Evolutionary conservation across 371 early-diverging fungal species (phyloP).

Genomic region (Mortierella sp.): DNA sequence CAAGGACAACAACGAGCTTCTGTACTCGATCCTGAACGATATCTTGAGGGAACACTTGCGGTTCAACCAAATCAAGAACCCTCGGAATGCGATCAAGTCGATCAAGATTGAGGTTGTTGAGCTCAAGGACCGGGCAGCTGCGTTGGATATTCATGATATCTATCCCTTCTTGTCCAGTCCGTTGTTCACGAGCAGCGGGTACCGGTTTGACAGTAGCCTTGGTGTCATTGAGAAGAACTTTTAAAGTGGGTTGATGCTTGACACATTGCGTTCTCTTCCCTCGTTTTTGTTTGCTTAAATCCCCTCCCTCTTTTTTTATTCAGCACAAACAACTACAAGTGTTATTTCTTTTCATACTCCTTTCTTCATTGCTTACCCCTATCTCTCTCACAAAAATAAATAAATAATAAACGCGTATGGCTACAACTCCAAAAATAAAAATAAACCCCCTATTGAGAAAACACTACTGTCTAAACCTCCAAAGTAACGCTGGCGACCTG

Average conservation of each 20-base stretch:
- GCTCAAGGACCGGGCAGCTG: constrained; percentile 70
- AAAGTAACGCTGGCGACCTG: constrained; percentile 1
- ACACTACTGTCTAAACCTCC: too few relatives aligned
- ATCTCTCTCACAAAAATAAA: neutral
- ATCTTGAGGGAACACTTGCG: constrained; percentile 84
- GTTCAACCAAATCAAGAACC: constrained; percentile 74
- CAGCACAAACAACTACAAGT: neutral
- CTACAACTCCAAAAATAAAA: neutral
- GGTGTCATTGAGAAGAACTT: constrained; percentile 62
- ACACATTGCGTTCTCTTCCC: neutral
- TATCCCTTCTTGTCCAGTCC: constrained; percentile 70
- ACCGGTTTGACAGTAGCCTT: constrained; percentile 55
- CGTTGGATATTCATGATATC: constrained; percentile 75
- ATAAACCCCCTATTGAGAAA: too few relatives aligned
- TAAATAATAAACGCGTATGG: neutral
- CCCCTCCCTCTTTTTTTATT: neutral
- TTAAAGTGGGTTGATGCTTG: constrained; percentile 4
- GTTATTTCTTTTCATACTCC: neutral
- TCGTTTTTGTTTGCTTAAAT: neutral
- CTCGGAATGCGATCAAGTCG: constrained; percentile 65
- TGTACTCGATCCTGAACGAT: constrained; percentile 80
- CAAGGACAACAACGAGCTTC: constrained; percentile 86
- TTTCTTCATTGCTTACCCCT: neutral
- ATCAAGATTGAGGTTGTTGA: constrained; percentile 74
- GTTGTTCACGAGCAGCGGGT: constrained; percentile 60